phyloP scores from a whole-genome alignment of 2,329 filamentous ascomycete genomes.

The Colletotrichum viniferum region DNA sequence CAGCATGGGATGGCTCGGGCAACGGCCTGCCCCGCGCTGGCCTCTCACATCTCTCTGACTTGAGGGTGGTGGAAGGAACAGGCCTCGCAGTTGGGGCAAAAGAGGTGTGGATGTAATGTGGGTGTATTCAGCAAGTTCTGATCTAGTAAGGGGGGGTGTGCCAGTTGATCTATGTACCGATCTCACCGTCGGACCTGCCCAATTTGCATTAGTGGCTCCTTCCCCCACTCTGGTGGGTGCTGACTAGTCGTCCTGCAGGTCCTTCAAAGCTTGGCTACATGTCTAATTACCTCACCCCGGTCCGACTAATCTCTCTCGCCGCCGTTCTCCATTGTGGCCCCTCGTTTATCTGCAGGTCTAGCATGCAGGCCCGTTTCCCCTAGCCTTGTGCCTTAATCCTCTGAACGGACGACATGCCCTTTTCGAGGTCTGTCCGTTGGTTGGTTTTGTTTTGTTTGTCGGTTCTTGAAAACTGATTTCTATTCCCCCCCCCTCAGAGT shows the following conservation, averaged over 20 bases:
- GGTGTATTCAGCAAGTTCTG: too few relatives aligned
- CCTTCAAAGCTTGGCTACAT: constrained; percentile 10
- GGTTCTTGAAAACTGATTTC: neutral
- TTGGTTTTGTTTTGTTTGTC: neutral
- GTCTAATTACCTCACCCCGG: neutral
- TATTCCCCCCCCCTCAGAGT: neutral
- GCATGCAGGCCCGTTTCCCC: neutral
- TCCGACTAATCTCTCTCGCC: neutral
- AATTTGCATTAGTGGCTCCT: too few relatives aligned
- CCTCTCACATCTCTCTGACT: neutral
- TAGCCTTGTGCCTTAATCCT: neutral
- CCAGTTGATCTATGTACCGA: too few relatives aligned
- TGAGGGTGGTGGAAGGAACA: neutral
- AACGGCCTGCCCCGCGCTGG: neutral
- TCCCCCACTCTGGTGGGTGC: constrained; percentile 6
- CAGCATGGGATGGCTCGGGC: constrained; percentile 4
- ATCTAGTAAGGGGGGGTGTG: too few relatives aligned
- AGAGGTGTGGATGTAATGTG: too few relatives aligned
- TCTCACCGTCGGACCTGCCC: too few relatives aligned
- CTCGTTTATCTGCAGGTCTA: constrained; percentile 19
- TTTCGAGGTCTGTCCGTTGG: neutral
- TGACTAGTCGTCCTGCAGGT: constrained; percentile 5
- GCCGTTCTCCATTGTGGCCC: neutral
- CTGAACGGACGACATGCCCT: neutral
- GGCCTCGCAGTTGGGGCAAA: too few relatives aligned